A percentile compares a stretch with the other conserved stretches of the same genome.
phyloP scores from a whole-genome alignment of 495 filamentous ascomycete species.

The Aspergillus leporis region DNA sequence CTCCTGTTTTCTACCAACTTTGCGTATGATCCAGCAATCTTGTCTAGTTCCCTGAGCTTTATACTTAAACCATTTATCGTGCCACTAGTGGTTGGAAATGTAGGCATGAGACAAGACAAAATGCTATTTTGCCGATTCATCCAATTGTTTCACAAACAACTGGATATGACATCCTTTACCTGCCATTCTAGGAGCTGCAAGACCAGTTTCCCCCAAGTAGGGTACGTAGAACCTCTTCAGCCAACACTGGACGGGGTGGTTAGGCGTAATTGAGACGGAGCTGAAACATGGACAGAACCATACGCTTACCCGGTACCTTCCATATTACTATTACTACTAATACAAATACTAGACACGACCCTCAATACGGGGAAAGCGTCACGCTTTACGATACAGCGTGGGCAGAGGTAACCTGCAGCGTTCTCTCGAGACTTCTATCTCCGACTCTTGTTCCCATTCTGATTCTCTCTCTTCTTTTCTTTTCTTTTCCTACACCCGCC shows the following conservation, averaged over 20 bases:
- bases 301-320: conserved; percentile 9
- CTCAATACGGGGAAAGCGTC: conserved; percentile 20
- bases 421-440: conserved; percentile 38
- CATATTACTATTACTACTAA: background rate
- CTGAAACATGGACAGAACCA: conserved; percentile 22
- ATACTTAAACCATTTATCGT: conserved; percentile 7
- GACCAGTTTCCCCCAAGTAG: background rate
- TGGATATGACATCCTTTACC: conserved; percentile 1
- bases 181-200: conserved; percentile 12
- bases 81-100: conserved; percentile 6
- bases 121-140: background rate
- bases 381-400: conserved; percentile 22
- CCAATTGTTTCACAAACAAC: conserved; percentile 10
- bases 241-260: conserved; percentile 10
- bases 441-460: conserved; percentile 30
- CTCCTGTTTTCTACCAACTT: conserved; percentile 8
- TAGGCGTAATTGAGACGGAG: conserved; percentile 23
- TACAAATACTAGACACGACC: conserved; percentile 1
- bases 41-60: background rate
- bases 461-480: conserved; percentile 36
- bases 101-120: background rate
- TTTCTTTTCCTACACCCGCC: conserved; percentile 48
- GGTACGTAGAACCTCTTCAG: background rate
- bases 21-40: conserved; percentile 11
- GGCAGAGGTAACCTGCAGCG: conserved; percentile 24